Conservation (phyloP, 805 yeast species). For the Wickerhamomyces rabaulensis region DNA sequence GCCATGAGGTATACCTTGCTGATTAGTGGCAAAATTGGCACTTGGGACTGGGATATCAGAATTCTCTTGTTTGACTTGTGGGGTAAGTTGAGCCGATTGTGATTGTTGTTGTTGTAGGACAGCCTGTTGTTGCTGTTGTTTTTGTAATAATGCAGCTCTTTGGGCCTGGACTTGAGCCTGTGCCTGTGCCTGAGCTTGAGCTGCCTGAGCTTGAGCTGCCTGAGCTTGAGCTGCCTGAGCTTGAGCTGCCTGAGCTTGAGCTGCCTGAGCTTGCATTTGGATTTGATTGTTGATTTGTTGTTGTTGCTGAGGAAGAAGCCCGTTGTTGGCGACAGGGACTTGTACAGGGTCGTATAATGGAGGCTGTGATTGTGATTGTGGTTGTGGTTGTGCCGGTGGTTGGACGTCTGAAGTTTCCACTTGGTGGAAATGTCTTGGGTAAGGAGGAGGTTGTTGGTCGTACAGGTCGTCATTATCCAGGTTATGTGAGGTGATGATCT, state of each 20-base stretch:
- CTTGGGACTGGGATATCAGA: neutral
- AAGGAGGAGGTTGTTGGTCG: conserved; percentile 30
- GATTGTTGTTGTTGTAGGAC: conserved; percentile 1
- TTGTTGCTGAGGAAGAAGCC: neutral
- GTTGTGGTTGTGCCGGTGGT: conserved; percentile 1
- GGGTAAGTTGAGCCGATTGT: too few species aligned
- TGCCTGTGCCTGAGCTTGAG: conserved; percentile 2
- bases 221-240: conserved; percentile 1
- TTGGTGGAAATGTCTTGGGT: conserved; percentile 10
- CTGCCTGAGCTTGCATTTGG: conserved; percentile 1
- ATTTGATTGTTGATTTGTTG: neutral
- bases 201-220: conserved; percentile 3
- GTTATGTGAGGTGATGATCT: conserved; percentile 42
- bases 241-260: conserved; percentile 5
- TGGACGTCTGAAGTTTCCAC: neutral
- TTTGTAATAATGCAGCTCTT: conserved; percentile 1
- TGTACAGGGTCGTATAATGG: neutral
- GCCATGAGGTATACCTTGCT: conserved; percentile 34
- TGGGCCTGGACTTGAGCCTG: conserved; percentile 3
- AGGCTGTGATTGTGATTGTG: conserved; percentile 1
- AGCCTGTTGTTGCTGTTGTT: conserved; percentile 7
- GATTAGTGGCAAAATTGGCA: conserved; percentile 6
- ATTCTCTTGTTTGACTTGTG: neutral
- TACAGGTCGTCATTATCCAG: conserved; percentile 31
- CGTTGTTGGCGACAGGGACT: neutral